Base-by-base conservation (phyloP, 2,329 filamentous ascomycete species). In the Coleophoma crateriformis region DNA sequence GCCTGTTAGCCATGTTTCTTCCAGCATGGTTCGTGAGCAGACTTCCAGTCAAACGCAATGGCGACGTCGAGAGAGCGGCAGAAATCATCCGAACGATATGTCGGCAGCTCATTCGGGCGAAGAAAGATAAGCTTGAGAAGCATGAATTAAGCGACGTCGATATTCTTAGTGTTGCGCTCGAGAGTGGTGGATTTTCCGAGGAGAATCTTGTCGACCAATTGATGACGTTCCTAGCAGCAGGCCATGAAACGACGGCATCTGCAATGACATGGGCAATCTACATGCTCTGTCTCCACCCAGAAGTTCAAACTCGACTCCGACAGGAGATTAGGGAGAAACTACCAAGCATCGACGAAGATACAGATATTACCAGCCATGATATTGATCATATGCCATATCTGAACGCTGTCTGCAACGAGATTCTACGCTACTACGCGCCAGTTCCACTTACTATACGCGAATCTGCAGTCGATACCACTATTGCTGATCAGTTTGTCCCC, bases 191-290 rank as follows among this genome's bases (percentile, higher is more conserved):
- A 6, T 94, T 95, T 68, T 78, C 71, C 12, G 88, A 94, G 54
- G 86, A 90, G 45, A 82, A 89, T 52, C 78, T 95, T n/a, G 80
- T 90, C 34, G 87, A 94, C 65, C 90, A 95, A 68, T 79, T 94
- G 64, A 94, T 95, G 88, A 95, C 88, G 0, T 94, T 95, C 71
- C 78, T 95, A 5, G 86, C 85, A 1, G 90, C 90, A 0, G 85
- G 85, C 19, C 88, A 92, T 65, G 87, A 92, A 68, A 92, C 88
- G 1, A 91, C 87, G 0, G 82, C 88, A 1, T 78, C 83, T 1
- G 77, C 87, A 15, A 74, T 94, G 63, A 86, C 84, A n/a, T 92
- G 87, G 86, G 79, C 84, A 3, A 68, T 83, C 7, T 88, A 90
- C 62, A 71, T 85, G 40, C 77, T 94, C n/a, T 80, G 80, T 58